Evolutionary conservation across 129 eudicot genomes (phyloP), one percentile per base, ranked within the genome.

Genomic region (Helianthus annuus): DNA sequence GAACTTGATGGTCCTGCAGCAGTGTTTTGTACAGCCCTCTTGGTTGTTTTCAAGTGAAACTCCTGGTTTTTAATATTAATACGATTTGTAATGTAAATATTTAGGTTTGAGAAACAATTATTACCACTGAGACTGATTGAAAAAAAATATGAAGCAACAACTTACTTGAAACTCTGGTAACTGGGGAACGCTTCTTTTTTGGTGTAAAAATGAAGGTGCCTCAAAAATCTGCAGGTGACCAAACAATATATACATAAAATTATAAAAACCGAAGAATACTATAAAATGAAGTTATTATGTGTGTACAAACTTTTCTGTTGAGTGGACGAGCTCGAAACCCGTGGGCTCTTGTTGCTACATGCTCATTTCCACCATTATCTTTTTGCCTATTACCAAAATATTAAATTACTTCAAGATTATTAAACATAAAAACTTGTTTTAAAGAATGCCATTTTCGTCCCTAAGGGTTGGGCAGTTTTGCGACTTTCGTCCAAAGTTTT

Each of bases 251-350:
- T 17, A 14, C 56, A 13, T 7, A 46, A 40, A 11, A 58, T 24
- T 32, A 60, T 1, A 42, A 15, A 17, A 67, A 36, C 45, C 14
- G 56, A 10, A 67, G 8, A 48, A 39, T 27, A 14, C 45, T 40
- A 36, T 40, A 36, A 6, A 27, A 52, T 57, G 51, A 68, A 16
- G 7, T 14, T n/a, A 0, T 6, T 60, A 5, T 51, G 42, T 59
- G 24, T 44, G 70, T 11, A 78, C 86, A 12, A 61, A 94, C 98
- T 85, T 87, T 94, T 94, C 86, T 90, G 81, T 90, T 94, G 70
- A 94, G 76, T 69, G 89, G 97, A 73, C 70, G 97, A 71, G 98
- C 98, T 86, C 80, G 89, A 75, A 94, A 94, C 66, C 81, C 73
- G 62, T 73, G 80, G 67, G 62, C 78, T 66, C 86, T 61, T 61